Evolutionary conservation across 106 monocot species (phyloP), one percentile per base, ranked within the genome.

Genomic region (Phalaenopsis aphrodite): DNA sequence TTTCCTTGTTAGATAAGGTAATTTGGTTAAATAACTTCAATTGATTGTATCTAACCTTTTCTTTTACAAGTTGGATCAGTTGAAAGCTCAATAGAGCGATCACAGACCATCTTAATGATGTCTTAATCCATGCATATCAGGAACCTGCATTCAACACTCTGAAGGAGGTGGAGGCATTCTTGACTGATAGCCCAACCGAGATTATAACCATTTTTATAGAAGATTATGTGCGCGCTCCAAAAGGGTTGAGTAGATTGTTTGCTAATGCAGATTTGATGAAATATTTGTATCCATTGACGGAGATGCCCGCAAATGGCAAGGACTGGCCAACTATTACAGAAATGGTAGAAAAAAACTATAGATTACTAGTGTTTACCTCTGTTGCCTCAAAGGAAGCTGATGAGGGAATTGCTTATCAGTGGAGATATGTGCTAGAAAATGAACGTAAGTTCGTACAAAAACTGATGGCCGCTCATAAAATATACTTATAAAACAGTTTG

Each of bases 341-440:
- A 38, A 99, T 99, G 94, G 80, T 82, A 10, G 89, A 91, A 24
- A 95, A 93, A 77, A 93, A 99, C 82, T 87, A 85, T 37, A 81
- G 99, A 42, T 75, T 99, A 41, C 83, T 99, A 21, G 99, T 99
- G 2, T 99, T 99, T 83, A 93, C 92, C 64, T 95, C 93, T 17
- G 80, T 80, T 76, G 77, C 92, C 81, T 93, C 94, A 2, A 99
- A 99, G 84, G 99, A 99, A 80, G 92, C 92, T 36, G 94, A 87
- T n/a, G 99, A 99, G 81, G 99, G 99, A 39, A 99, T 99, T 86
- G 95, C 99, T 65, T 99, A 93, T 55, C 99, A 99, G 47, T 99
- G 99, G 99, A 86, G 84, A 69, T 88, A 94, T 82, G 85, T 95
- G 83, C 77, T 99, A 65, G 99, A 99, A 74, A 99, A 99, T 85